These are phyloP conservation scores for Apiotrichum sp. DNA, from an alignment of 1,284 basidiomycete species.

Conservation along the genomic window DNA sequence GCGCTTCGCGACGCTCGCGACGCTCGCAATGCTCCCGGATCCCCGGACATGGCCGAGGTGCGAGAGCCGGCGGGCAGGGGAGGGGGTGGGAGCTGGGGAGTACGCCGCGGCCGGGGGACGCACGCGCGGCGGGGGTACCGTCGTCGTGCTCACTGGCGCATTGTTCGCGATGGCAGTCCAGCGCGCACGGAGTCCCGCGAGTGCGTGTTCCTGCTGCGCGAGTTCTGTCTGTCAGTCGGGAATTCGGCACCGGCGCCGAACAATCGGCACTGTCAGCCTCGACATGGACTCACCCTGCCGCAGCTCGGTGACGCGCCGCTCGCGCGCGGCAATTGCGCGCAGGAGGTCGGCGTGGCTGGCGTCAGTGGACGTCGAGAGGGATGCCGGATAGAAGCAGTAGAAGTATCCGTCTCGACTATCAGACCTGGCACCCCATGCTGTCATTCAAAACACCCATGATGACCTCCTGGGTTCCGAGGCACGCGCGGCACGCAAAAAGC, in stretches of 20 bases:
- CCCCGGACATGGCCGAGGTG: background rate
- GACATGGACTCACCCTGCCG: conserved; percentile 26
- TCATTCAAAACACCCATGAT: no score
- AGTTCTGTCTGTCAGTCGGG: conserved; percentile 25
- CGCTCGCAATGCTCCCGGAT: no score
- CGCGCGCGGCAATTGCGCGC: conserved; percentile 35
- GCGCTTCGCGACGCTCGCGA: background rate
- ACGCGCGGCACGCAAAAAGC: no score
- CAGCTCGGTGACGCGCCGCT: conserved; percentile 37
- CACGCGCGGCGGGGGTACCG: background rate
- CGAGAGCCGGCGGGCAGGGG: no score
- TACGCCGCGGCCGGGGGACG: background rate
- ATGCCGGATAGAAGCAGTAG: no score
- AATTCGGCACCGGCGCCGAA: no score
- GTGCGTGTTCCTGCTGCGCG: conserved; percentile 29
- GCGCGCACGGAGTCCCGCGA: conserved; percentile 28
- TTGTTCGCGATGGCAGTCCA: conserved; percentile 31
- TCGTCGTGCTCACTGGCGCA: conserved; percentile 6
- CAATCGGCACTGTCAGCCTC: no score
- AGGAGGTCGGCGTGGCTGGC: conserved; percentile 38
- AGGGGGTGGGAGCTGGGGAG: no score
- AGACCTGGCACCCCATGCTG: no score
- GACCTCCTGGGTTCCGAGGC: no score
- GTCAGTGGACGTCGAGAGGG: conserved; percentile 6
- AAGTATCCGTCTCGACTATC: no score